A percentile compares a stretch with the other conserved stretches of the same genome.
Conservation (phyloP, 164 flowering plant species). For the Magnolia officinalis region DNA sequence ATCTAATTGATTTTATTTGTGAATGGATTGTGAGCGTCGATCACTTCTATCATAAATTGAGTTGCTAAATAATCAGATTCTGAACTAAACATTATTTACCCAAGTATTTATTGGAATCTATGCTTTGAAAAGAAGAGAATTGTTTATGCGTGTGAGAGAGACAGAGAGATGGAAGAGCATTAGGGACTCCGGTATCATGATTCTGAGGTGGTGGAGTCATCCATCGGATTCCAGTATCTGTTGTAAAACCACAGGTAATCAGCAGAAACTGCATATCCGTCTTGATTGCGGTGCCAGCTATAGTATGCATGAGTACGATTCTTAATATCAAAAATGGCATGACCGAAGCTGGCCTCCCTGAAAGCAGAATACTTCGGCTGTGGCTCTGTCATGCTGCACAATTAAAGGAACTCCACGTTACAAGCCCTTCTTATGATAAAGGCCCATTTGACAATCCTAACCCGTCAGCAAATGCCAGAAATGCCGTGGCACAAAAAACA, state of each 20-base stretch:
- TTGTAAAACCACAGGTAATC: constrained; percentile 48
- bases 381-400: constrained; percentile 45
- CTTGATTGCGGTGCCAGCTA: constrained; percentile 58
- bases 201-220: constrained; percentile 16
- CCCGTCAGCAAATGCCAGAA: too few relatives aligned
- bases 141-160: background rate
- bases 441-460: too few relatives aligned
- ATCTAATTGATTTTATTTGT: too few relatives aligned
- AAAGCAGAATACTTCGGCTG: constrained; percentile 57
- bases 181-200: background rate
- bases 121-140: background rate
- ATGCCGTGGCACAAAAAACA: too few relatives aligned
- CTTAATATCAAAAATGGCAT: constrained; percentile 45
- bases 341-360: constrained; percentile 57
- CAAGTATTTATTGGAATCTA: too few relatives aligned
- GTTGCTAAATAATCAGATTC: too few relatives aligned
- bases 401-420: background rate
- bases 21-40: too few relatives aligned
- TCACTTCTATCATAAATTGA: too few relatives aligned
- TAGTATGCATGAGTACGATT: constrained; percentile 55
- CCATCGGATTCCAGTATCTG: constrained; percentile 33
- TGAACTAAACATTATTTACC: too few relatives aligned
- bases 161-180: too few relatives aligned
- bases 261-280: constrained; percentile 32
- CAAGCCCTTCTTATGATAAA: background rate